These are phyloP conservation scores for Sporothrix pallida DNA, from an alignment of 2,329 filamentous ascomycete species.

Conservation along the genomic window DNA sequence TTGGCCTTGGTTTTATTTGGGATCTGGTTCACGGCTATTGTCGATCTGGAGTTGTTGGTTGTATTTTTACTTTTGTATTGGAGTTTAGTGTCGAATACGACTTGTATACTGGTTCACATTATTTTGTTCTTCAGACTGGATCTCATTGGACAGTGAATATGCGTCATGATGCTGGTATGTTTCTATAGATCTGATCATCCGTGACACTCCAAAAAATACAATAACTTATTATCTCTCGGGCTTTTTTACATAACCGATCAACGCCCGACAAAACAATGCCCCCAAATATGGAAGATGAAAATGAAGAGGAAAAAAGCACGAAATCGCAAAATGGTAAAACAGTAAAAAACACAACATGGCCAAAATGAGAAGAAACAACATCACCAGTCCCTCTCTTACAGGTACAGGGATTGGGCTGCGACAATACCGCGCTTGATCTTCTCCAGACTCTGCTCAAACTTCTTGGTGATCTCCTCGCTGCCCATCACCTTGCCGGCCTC, in stretches of 20 bases:
- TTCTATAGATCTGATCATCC: slow-evolving; percentile 3
- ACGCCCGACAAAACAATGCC: slow-evolving; percentile 10
- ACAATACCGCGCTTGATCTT: slow-evolving; percentile 95
- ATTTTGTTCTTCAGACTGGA: not conserved
- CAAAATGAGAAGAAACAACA: not conserved
- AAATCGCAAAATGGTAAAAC: not conserved
- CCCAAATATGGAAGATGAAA: not conserved
- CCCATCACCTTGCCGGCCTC: slow-evolving; percentile 98
- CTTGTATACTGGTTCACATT: not conserved
- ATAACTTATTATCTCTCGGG: not conserved
- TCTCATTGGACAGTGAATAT: slow-evolving; percentile 1
- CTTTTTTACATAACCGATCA: slow-evolving; percentile 15
- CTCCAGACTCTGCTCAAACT: slow-evolving; percentile 84
- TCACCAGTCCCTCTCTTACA: slow-evolving; percentile 55
- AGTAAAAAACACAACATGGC: not conserved
- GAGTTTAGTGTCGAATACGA: slow-evolving; percentile 9
- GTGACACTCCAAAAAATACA: not conserved
- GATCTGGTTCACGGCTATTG: not conserved
- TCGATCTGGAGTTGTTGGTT: not conserved
- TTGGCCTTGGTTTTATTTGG: not conserved
- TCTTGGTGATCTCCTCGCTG: slow-evolving; percentile 87
- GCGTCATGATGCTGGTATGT: not conserved
- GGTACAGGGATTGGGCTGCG: slow-evolving; percentile 89
- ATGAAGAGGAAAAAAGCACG: not conserved
- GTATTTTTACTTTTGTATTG: not conserved